Evolutionary conservation across 1,284 basidiomycete species (phyloP).

Genomic region (Malassezia arunalokei): DNA sequence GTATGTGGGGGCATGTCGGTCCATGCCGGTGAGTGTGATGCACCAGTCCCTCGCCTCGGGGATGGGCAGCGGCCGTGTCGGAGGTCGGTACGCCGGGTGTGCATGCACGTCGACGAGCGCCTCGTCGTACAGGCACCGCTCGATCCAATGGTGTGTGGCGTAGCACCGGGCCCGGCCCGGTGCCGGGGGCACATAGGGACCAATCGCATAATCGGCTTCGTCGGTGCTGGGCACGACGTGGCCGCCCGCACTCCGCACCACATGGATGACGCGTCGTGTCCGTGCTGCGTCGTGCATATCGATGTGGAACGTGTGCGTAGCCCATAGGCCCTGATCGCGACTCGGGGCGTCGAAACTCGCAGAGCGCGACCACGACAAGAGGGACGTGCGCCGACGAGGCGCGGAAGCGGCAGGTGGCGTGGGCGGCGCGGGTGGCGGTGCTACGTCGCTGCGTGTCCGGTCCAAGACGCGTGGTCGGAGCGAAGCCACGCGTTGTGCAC

Average conservation of each 20-base stretch:
- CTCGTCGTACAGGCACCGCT: constrained; percentile 29
- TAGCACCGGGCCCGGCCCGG: constrained; percentile 6
- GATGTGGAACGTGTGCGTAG: constrained; percentile 15
- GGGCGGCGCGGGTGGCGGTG: background rate
- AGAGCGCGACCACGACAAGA: background rate
- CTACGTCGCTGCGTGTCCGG: constrained; percentile 2
- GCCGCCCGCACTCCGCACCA: constrained; percentile 17
- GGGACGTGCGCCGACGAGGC: background rate
- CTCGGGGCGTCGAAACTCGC: background rate
- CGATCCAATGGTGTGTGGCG: constrained; percentile 34
- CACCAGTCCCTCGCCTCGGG: constrained; percentile 13
- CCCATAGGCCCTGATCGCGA: constrained; percentile 8
- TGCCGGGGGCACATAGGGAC: constrained; percentile 4
- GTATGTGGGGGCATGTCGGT: constrained; percentile 21
- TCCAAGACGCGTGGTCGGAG: background rate
- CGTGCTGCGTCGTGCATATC: constrained; percentile 14
- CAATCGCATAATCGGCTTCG: constrained; percentile 15
- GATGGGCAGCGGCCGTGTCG: constrained; percentile 18
- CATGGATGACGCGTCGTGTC: constrained; percentile 16
- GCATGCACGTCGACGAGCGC: constrained; percentile 17
- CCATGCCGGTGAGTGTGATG: constrained; percentile 22
- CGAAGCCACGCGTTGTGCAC: constrained; percentile 1
- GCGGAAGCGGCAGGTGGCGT: background rate
- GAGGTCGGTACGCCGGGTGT: constrained; percentile 23
- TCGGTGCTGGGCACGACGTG: constrained; percentile 5